Base-by-base conservation (phyloP, 2,329 filamentous ascomycete species). In the Chaetoscypha palmicola region DNA sequence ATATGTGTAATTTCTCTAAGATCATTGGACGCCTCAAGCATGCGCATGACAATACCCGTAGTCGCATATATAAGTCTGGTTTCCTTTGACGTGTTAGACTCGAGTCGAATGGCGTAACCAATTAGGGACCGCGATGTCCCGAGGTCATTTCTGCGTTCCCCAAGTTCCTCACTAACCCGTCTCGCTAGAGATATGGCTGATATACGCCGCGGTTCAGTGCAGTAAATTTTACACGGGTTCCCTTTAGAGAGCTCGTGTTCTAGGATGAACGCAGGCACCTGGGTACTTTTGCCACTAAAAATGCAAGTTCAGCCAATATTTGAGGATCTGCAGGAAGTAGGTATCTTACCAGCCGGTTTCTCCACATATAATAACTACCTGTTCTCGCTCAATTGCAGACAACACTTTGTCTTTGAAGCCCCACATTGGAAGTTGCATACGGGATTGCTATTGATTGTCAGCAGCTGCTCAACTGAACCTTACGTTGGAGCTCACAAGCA, bases 101-200 rank as follows among this genome's bases (percentile, higher is more conserved):
- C 92, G 16, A 98, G 70, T 14, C 92, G 80, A 55, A 98, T 96
- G 1, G 92, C 89, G 68, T 94, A 98, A 34, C 92, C 92, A 17
- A 98, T 83, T 2, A 98, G 72, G 2, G 92, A 97, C 41, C 85
- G 76, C 32, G 71, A 68, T 0, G 88, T 94, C 30, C 92, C 92
- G 32, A 97, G 66, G 50, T 95, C 91, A 46, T 77, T 78, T 50
- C 80, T 84, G 41, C 74, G 78, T 63, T 98, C 92, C 5, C 92
- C 92, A 19, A 98, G 73, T 62, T 98, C 92, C 63, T 96, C 88
- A 59, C 90, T 95, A 14, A 98, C 92, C 59, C 92, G 83, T 43
- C 86, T 81, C 31, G 92, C 92, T 37, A 98, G 71, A 11, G 92
- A 97, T 31, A 98, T 91, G 8, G 92, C 92, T 12, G 92, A 98